These are phyloP conservation scores for Ceratorhiza oryzae-sativae DNA, from an alignment of 1,284 basidiomycete species.

Conservation along the genomic window DNA sequence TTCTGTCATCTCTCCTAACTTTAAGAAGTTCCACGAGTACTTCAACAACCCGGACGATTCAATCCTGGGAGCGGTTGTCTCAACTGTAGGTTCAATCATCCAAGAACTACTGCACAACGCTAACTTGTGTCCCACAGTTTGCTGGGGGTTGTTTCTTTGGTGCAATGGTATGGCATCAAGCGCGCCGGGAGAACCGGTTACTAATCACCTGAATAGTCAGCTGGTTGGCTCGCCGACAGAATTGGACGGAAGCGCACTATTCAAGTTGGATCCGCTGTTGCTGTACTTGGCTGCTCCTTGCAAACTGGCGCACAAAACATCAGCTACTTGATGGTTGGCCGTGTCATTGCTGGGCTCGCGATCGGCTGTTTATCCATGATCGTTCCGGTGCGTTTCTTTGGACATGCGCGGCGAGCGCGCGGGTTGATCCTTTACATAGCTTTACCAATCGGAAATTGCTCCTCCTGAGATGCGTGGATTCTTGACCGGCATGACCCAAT, in stretches of 20 bases:
- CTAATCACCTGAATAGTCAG: slow-evolving; percentile 6
- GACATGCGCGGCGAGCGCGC: neutral
- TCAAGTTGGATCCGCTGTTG: slow-evolving; percentile 47
- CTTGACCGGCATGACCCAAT: slow-evolving; percentile 52
- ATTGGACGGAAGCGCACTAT: slow-evolving; percentile 49
- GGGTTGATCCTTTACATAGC: neutral
- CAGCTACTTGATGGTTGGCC: slow-evolving; percentile 52
- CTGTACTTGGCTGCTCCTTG: slow-evolving; percentile 47
- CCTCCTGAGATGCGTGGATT: slow-evolving; percentile 49
- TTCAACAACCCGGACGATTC: slow-evolving; percentile 42
- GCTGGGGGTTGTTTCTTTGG: slow-evolving; percentile 48
- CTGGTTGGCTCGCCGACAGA: slow-evolving; percentile 45
- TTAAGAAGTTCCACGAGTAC: slow-evolving; percentile 46
- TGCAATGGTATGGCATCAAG: neutral
- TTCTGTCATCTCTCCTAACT: slow-evolving; percentile 34
- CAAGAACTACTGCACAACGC: neutral
- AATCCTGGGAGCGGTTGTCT: slow-evolving; percentile 48
- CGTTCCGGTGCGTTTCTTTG: slow-evolving; percentile 48
- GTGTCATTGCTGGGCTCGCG: slow-evolving; percentile 47
- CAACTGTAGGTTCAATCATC: slow-evolving; percentile 28
- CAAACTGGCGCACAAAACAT: slow-evolving; percentile 49
- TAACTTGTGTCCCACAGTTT: slow-evolving; percentile 43
- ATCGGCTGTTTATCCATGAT: slow-evolving; percentile 48
- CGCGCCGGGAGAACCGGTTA: neutral
- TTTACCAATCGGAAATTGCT: slow-evolving; percentile 47